These are phyloP conservation scores for Fomitopsis serialis DNA, from an alignment of 768 basidiomycete genomes.

Conservation along the genomic window DNA sequence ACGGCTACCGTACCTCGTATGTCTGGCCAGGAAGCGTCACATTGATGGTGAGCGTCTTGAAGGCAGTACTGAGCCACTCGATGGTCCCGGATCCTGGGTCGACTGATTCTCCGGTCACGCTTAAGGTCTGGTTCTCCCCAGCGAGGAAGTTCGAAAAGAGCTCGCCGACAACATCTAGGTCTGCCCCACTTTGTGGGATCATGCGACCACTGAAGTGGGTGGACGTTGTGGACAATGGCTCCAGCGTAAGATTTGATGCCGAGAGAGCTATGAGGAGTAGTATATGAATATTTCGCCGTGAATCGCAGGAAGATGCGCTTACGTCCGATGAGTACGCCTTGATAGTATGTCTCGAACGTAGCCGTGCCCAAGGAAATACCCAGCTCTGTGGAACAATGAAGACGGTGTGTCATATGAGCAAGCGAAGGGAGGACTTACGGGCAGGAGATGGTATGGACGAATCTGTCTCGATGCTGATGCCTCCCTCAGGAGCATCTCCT, in stretches of 20 bases:
- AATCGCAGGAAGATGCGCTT: slow-evolving; percentile 22
- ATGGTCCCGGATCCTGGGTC: slow-evolving; percentile 53
- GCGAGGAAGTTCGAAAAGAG: slow-evolving; percentile 66
- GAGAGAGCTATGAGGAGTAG: slow-evolving; percentile 40
- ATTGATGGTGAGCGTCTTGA: slow-evolving; percentile 55
- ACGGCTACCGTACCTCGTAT: slow-evolving; percentile 32
- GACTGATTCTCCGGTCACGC: slow-evolving; percentile 54
- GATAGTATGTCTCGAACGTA: slow-evolving; percentile 57
- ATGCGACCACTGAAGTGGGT: slow-evolving; percentile 61
- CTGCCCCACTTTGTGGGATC: slow-evolving; percentile 52
- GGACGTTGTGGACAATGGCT: slow-evolving; percentile 39
- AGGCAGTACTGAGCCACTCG: slow-evolving; percentile 63
- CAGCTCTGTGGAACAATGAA: slow-evolving; percentile 38
- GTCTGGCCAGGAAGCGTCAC: slow-evolving; percentile 61
- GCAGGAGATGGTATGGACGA: slow-evolving; percentile 59
- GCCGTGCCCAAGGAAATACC: slow-evolving; percentile 67
- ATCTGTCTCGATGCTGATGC: slow-evolving; percentile 67
- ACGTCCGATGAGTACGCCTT: slow-evolving; percentile 55
- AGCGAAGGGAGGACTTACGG: slow-evolving; percentile 37
- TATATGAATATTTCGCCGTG: not conserved
- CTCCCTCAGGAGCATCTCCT: slow-evolving; percentile 60
- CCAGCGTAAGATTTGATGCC: slow-evolving; percentile 43
- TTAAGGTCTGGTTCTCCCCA: slow-evolving; percentile 57
- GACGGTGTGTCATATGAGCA: too few relatives aligned
- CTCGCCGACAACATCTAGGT: slow-evolving; percentile 46